These are phyloP conservation scores for Podaxis sp. DNA, from an alignment of 768 basidiomycete species.

Conservation along the genomic window DNA sequence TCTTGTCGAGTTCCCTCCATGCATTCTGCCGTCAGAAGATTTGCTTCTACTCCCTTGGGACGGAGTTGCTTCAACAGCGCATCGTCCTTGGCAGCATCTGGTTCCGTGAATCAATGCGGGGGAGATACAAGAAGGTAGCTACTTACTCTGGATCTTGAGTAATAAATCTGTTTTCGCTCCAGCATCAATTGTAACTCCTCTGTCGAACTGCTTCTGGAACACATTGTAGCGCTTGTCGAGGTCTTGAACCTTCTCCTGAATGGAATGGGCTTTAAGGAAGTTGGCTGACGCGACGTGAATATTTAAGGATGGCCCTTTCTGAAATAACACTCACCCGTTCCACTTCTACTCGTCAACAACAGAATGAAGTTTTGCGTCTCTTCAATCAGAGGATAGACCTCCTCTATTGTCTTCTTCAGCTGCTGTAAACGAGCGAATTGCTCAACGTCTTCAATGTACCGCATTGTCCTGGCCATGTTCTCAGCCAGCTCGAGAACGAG, in stretches of 20 bases:
- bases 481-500: slow-evolving; percentile 19
- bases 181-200: slow-evolving; percentile 24
- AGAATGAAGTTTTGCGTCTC: slow-evolving; percentile 26
- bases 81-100: slow-evolving; percentile 19
- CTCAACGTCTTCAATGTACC: slow-evolving; percentile 23
- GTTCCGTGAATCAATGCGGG: background rate
- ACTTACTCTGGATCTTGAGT: slow-evolving; percentile 17
- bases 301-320: background rate
- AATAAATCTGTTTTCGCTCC: slow-evolving; percentile 17
- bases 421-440: slow-evolving; percentile 23
- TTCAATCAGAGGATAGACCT: slow-evolving; percentile 23
- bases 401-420: slow-evolving; percentile 24
- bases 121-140: background rate
- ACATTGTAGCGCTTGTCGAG: slow-evolving; percentile 19
- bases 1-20: slow-evolving; percentile 18
- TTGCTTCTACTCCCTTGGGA: slow-evolving; percentile 12
- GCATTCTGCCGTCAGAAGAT: slow-evolving; percentile 8
- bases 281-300: slow-evolving; percentile 9
- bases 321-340: slow-evolving; percentile 7
- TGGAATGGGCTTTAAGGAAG: slow-evolving; percentile 13
- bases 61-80: slow-evolving; percentile 16
- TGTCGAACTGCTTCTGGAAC: slow-evolving; percentile 26
- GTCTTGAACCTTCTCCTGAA: slow-evolving; percentile 18
- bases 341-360: slow-evolving; percentile 16
- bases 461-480: slow-evolving; percentile 24